These are phyloP conservation scores for Solanum etuberosum DNA, from an alignment of 257 asterid species.

Conservation along the genomic window DNA sequence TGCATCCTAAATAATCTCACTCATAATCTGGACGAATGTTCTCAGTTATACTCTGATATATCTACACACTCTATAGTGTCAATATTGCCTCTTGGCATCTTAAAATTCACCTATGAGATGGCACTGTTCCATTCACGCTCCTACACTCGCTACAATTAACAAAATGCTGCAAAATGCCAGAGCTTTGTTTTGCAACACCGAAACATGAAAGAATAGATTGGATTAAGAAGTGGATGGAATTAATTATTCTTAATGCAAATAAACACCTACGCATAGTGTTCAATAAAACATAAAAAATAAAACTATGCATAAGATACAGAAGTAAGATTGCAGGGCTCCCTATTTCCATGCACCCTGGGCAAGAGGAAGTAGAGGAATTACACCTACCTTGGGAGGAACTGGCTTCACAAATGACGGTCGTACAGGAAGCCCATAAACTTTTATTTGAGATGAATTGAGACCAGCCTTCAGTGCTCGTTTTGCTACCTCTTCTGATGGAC, in stretches of 20 bases:
- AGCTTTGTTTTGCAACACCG: background rate
- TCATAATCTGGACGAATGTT: background rate
- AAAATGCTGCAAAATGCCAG: background rate
- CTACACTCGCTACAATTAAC: background rate
- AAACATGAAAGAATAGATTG: background rate
- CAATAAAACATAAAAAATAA: background rate
- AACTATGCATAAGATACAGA: background rate
- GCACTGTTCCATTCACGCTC: background rate
- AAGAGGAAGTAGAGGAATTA: background rate
- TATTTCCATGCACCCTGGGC: background rate
- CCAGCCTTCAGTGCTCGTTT: slow-evolving; percentile 96
- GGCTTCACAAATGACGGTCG: slow-evolving; percentile 94
- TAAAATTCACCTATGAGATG: background rate
- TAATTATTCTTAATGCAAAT: background rate
- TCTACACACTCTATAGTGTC: background rate
- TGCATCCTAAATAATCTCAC: background rate
- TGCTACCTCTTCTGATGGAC: slow-evolving; percentile 95
- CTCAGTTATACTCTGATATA: background rate
- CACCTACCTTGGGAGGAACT: slow-evolving; percentile 65
- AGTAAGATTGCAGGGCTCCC: background rate
- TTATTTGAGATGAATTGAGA: slow-evolving; percentile 66
- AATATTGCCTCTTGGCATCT: background rate
- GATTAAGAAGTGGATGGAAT: background rate
- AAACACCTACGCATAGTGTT: background rate
- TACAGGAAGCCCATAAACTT: slow-evolving; percentile 94